These are phyloP conservation scores for Colletotrichum graminicola DNA, from an alignment of 2,329 filamentous ascomycete genomes.

Conservation along the genomic window DNA sequence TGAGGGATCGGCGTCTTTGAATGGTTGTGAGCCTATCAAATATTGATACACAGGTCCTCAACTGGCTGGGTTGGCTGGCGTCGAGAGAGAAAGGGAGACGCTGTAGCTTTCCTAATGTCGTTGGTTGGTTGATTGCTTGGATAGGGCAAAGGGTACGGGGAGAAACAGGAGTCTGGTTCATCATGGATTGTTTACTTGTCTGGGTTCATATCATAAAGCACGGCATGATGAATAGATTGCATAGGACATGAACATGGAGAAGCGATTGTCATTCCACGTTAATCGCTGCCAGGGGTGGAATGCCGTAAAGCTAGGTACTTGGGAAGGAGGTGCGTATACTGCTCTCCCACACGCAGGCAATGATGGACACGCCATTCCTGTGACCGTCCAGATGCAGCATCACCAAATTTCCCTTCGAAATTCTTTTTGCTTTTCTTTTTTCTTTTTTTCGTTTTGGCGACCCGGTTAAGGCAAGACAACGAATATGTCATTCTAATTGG, in stretches of 20 bases:
- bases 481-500: not conserved
- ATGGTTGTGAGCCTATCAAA: constrained; percentile 18
- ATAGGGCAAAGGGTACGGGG: not conserved
- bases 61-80: constrained; percentile 1
- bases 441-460: too few species aligned
- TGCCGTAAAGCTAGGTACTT: not conserved
- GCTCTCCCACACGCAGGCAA: not conserved
- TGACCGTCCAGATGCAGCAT: not conserved
- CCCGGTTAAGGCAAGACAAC: not conserved
- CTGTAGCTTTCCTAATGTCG: not conserved
- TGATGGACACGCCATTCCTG: not conserved
- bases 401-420: not conserved
- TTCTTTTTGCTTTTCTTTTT: not conserved
- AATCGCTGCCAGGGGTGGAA: not conserved
- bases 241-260: constrained; percentile 4
- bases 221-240: constrained; percentile 20
- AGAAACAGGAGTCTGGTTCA: constrained; percentile 16
- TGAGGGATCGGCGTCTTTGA: not conserved
- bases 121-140: constrained; percentile 14
- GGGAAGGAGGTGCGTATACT: not conserved
- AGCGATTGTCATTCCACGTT: not conserved
- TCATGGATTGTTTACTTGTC: constrained; percentile 3
- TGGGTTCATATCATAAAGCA: not conserved
- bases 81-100: not conserved
- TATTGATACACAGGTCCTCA: constrained; percentile 1